Base-by-base conservation (phyloP, 306 rosid species). In the Bauhinia variegata region DNA sequence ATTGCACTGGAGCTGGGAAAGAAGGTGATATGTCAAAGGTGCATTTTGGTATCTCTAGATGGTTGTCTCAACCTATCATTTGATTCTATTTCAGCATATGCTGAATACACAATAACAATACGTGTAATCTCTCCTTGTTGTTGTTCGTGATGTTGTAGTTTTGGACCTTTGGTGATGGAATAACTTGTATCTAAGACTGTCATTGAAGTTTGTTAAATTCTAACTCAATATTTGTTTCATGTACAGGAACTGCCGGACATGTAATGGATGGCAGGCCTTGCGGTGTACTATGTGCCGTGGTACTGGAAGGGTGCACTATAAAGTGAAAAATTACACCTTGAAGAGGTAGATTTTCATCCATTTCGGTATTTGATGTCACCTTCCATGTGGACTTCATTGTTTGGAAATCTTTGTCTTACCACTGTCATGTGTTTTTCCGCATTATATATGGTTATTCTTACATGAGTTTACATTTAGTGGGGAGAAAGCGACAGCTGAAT, bases 221-320 rank as follows among this genome's bases (percentile, higher is more conserved):
- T 67, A 16, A 75, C 75, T 64, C 63, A 70, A 68, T 63, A 51
- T 5, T 18, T 65, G 53, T 66, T 44, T 76, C 18, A 19, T 82
- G 43, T 54, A 70, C 87, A 93, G 99, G 80, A 72, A 90, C 68
- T 93, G 99, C 73, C 56, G 28, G 33, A 81, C 96, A 37, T 93
- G 99, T 83, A 90, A 78, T 55, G 98, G 98, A 68, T 93, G 99
- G 99, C 89, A 83, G 80, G 99, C 99, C 39, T 62, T 93, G 84
- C 86, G 80, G 36, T 89, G 97, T 70, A 90, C 90, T 13, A 81
- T 83, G 95, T 93, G 98, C 78, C 82, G 61, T 68, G 97, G 98
- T 66, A 83, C 91, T 59, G 98, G 98, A 62, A 85, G 71, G 84
- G 97, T 93, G 82, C 89, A 82, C 72, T 93, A 93, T 88, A 91